These are phyloP conservation scores for Tilletia horrida DNA, from an alignment of 1,284 basidiomycete species.

Conservation along the genomic window DNA sequence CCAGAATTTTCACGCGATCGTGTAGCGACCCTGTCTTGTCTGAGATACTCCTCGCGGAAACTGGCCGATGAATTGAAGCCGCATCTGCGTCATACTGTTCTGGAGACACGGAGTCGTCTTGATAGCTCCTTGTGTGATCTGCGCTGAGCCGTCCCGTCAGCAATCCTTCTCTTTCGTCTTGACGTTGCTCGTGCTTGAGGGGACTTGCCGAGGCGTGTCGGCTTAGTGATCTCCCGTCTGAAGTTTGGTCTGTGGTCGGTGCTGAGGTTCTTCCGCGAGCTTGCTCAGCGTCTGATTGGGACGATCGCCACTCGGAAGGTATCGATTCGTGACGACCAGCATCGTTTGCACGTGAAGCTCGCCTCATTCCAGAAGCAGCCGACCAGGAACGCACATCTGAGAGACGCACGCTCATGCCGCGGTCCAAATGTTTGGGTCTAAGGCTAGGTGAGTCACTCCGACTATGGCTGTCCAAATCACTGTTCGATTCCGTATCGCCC, in stretches of 20 bases:
- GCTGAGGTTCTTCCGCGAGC: too few relatives aligned
- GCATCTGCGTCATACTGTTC: neutral
- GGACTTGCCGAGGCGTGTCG: neutral
- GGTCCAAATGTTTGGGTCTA: neutral
- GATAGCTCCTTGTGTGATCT: neutral
- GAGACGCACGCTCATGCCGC: conserved; percentile 9
- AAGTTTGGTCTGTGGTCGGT: too few relatives aligned
- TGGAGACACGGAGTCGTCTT: conserved; percentile 3
- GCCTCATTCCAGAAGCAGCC: neutral
- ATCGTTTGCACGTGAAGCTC: too few relatives aligned
- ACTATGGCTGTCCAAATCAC: too few relatives aligned
- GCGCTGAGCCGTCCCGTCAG: neutral
- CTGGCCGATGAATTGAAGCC: neutral
- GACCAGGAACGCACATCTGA: conserved; percentile 13
- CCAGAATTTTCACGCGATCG: too few relatives aligned
- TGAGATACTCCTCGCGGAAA: neutral
- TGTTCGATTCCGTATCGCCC: too few relatives aligned
- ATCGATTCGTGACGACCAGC: too few relatives aligned
- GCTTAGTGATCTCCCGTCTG: too few relatives aligned
- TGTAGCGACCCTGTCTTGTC: neutral
- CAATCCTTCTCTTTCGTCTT: conserved; percentile 1
- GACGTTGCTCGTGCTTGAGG: neutral
- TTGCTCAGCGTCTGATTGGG: too few relatives aligned
- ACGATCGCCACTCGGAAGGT: too few relatives aligned
- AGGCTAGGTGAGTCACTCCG: too few relatives aligned